A percentile compares a stretch with the other conserved stretches of the same genome.
Conservation (phyloP, 164 flowering plant species). For the Berberis thunbergii region DNA sequence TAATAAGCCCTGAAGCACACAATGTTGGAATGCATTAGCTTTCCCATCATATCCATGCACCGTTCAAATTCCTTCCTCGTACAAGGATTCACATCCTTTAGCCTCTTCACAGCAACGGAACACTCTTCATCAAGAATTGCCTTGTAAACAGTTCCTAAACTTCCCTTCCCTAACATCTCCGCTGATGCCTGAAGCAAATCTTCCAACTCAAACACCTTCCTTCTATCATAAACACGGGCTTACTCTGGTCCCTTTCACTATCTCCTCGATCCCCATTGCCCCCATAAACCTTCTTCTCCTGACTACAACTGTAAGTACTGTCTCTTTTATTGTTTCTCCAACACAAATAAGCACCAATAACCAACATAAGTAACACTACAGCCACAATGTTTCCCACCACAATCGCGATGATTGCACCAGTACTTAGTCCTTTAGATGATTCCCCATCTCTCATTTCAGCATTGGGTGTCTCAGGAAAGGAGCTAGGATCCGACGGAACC, state of each 20-base stretch:
- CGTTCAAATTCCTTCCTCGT: slow-evolving; percentile 81
- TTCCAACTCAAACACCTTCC: slow-evolving; percentile 79
- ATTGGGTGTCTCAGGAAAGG: slow-evolving; percentile 22
- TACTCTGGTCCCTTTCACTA: slow-evolving; percentile 72
- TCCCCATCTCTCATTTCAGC: slow-evolving; percentile 8
- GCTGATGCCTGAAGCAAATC: slow-evolving; percentile 92
- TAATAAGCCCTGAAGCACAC: slow-evolving; percentile 78
- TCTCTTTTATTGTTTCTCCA: slow-evolving; percentile 14
- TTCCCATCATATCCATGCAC: slow-evolving; percentile 92
- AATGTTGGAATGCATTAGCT: slow-evolving; percentile 67
- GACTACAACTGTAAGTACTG: slow-evolving; percentile 15
- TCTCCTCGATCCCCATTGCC: slow-evolving; percentile 40
- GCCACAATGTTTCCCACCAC: slow-evolving; percentile 51
- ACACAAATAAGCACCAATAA: slow-evolving; percentile 50
- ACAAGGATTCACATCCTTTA: slow-evolving; percentile 91
- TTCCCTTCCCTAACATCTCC: slow-evolving; percentile 96
- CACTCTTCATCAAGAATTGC: slow-evolving; percentile 84
- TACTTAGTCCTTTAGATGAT: slow-evolving; percentile 21
- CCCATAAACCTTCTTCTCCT: slow-evolving; percentile 45
- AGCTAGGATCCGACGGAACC: slow-evolving; percentile 19
- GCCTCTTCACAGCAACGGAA: slow-evolving; percentile 83
- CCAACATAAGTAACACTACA: slow-evolving; percentile 41
- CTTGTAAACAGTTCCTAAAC: slow-evolving; percentile 84
- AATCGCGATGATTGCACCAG: slow-evolving; percentile 60
- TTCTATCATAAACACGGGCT: slow-evolving; percentile 77